Conservation (phyloP, 768 basidiomycete species). For the Xanthoconium stramineum region DNA sequence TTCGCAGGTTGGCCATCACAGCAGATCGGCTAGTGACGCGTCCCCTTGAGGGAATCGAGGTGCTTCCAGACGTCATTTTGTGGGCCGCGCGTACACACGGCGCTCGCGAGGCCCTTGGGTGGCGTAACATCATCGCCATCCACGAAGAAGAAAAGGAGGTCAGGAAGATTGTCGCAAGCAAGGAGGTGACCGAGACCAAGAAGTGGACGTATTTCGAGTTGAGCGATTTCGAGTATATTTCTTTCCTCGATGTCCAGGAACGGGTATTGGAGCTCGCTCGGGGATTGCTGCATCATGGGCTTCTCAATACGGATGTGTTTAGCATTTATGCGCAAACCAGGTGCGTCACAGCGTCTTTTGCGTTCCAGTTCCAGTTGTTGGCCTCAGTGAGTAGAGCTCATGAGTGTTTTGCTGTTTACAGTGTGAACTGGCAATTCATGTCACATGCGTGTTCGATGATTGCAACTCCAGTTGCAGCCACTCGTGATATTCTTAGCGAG, state of each 20-base stretch:
- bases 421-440: conserved; percentile 84
- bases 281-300: conserved; percentile 68
- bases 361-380: neutral
- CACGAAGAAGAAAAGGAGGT: conserved; percentile 90
- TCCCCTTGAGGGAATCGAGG: conserved; percentile 75
- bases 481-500: conserved; percentile 94
- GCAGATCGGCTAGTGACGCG: conserved; percentile 57
- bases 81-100: conserved; percentile 77
- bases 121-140: conserved; percentile 65
- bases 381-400: neutral
- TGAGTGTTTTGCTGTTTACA: conserved; percentile 28
- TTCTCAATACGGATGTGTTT: conserved; percentile 70
- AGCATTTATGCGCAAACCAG: conserved; percentile 90
- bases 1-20: conserved; percentile 55
- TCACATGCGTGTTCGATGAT: conserved; percentile 79
- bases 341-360: conserved; percentile 47
- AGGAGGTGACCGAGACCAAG: conserved; percentile 84
- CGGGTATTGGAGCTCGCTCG: conserved; percentile 62
- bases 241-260: conserved; percentile 68
- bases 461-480: conserved; percentile 83
- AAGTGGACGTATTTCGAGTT: conserved; percentile 95
- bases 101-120: conserved; percentile 71
- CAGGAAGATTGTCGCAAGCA: conserved; percentile 77
- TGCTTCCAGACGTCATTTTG: conserved; percentile 73
- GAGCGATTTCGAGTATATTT: conserved; percentile 82